phyloP scores from a whole-genome alignment of 1,284 basidiomycete species.

The Apiotrichum siamense region DNA sequence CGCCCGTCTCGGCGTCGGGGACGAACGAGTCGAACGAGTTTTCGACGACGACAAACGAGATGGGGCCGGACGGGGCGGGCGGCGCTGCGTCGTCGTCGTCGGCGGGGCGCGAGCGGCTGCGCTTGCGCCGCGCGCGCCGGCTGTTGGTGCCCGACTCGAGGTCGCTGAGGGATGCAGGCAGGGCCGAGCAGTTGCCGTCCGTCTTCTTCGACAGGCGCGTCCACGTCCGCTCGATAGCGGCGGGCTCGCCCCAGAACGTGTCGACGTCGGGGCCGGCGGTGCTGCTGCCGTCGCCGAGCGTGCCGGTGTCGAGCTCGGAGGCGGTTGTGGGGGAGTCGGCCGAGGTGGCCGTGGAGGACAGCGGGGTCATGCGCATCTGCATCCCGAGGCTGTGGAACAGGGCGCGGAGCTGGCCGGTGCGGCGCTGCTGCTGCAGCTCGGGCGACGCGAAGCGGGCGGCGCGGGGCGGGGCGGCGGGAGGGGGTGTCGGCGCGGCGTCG shows the following conservation, averaged over 20 bases:
- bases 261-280: not conserved
- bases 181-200: too few relatives aligned
- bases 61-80: not conserved
- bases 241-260: not conserved
- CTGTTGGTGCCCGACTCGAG: too few relatives aligned
- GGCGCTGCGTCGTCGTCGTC: not conserved
- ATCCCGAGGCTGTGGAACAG: not conserved
- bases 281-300: not conserved
- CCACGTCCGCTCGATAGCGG: not conserved
- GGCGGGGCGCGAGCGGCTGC: not conserved
- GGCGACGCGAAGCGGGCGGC: not conserved
- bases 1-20: not conserved
- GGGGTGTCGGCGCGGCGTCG: too few relatives aligned
- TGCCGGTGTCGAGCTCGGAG: not conserved
- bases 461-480: too few relatives aligned
- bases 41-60: not conserved
- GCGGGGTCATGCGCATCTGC: conserved; percentile 1
- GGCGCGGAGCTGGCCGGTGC: not conserved
- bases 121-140: not conserved
- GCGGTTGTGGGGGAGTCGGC: not conserved
- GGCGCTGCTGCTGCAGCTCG: not conserved
- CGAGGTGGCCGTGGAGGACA: not conserved
- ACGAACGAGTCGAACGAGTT: not conserved
- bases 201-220: too few relatives aligned
- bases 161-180: too few relatives aligned